Evolutionary conservation across 139 green algal genomes (phyloP).

Genomic region (Zygnema cylindricum): DNA sequence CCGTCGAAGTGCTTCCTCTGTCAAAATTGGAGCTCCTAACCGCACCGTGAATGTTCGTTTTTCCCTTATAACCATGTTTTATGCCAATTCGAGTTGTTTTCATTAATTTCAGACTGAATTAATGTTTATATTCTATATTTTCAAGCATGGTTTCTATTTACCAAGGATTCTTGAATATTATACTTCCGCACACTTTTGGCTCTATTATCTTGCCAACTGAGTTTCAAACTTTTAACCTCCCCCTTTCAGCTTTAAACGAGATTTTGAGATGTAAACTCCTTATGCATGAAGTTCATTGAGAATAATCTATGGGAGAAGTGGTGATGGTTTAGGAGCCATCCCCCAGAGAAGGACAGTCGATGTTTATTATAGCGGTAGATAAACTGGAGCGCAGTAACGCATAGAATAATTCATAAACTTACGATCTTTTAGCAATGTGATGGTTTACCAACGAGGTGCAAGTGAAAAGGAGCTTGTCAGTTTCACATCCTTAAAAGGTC

Average conservation of each 20-base stretch:
- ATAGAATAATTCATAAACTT: neutral
- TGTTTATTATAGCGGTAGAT: neutral
- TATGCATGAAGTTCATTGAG: neutral
- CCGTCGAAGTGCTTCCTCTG: no score
- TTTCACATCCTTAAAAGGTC: no score
- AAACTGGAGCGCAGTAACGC: no score
- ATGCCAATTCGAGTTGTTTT: no score
- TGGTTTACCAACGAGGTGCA: neutral
- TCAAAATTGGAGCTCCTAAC: no score
- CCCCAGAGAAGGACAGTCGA: neutral
- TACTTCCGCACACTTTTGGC: neutral
- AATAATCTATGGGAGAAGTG: neutral
- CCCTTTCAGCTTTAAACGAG: neutral
- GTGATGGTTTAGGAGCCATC: neutral
- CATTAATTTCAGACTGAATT: no score
- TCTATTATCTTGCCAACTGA: neutral
- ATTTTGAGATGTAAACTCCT: slow-evolving; percentile 10
- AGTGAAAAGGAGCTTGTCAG: no score
- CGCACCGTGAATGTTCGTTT: no score
- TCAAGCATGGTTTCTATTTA: neutral
- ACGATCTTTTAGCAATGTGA: neutral
- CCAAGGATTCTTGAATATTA: neutral
- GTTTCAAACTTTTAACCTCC: neutral
- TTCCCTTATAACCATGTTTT: no score
- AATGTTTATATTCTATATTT: slow-evolving; percentile 11